Percentiles rank a stretch among this genome's conserved stretches.
Evolutionary conservation across 2,329 filamentous ascomycete genomes (phyloP).

Genomic region (Fusarium succisae): DNA sequence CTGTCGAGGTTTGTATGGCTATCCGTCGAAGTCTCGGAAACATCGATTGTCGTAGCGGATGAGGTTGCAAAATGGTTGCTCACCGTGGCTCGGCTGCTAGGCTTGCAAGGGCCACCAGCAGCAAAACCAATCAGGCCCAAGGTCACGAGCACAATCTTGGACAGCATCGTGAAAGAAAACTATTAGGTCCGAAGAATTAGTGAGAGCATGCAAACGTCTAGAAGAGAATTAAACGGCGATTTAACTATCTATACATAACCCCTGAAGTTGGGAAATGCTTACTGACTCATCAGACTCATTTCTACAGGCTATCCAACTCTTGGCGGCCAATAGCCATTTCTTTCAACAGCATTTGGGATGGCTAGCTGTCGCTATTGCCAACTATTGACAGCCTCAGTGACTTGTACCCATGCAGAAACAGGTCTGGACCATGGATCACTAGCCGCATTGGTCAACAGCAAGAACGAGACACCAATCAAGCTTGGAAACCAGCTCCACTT

Average conservation of each 20-base stretch:
- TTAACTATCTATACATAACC: background rate
- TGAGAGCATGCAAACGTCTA: accelerated
- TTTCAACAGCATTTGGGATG: background rate
- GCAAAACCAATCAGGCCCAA: background rate
- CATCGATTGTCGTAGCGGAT: background rate
- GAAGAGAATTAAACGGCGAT: background rate
- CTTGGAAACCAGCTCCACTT: accelerated
- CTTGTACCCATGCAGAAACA: background rate
- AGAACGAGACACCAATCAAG: background rate
- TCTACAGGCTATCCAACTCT: background rate
- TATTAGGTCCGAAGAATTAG: background rate
- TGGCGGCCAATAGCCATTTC: background rate
- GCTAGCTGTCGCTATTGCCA: background rate
- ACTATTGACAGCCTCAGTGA: background rate
- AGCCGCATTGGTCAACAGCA: background rate
- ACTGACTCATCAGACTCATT: background rate
- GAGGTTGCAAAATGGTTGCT: background rate
- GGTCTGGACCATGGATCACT: background rate
- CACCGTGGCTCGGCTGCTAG: background rate
- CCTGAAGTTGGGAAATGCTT: background rate
- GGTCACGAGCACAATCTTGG: background rate
- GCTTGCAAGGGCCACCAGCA: background rate
- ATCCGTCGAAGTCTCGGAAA: background rate
- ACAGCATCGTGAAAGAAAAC: background rate
- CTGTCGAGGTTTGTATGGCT: background rate